A percentile compares a stretch with the other conserved stretches of the same genome.
Evolutionary conservation across 495 filamentous ascomycete genomes (phyloP).

Genomic region (Mycothermus thermophilus): DNA sequence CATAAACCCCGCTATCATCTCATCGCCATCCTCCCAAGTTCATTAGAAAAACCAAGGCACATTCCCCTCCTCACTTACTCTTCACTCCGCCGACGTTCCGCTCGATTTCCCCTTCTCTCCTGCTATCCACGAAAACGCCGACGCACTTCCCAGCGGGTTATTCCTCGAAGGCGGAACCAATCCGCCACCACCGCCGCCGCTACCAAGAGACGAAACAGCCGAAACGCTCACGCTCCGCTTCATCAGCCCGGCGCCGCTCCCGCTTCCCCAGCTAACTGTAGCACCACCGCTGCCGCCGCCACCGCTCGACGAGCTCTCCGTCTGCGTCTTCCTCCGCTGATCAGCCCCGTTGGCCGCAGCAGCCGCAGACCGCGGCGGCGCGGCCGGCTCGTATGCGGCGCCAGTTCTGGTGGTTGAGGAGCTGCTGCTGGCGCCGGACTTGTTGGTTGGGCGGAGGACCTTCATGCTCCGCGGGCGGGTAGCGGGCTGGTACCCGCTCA

Average conservation of each 20-base stretch:
- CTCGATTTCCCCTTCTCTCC: slow-evolving; percentile 26
- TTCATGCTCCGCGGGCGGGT: slow-evolving; percentile 54
- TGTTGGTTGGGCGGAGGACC: slow-evolving; percentile 58
- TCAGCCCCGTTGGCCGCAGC: slow-evolving; percentile 18
- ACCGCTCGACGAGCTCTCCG: slow-evolving; percentile 9
- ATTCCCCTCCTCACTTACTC: too few species aligned
- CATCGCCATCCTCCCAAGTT: too few species aligned
- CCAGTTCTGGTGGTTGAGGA: slow-evolving; percentile 35
- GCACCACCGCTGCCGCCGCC: too few species aligned
- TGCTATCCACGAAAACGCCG: slow-evolving; percentile 85
- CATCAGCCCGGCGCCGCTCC: slow-evolving; percentile 5
- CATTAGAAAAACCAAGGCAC: too few species aligned
- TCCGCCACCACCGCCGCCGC: background rate
- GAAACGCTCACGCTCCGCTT: slow-evolving; percentile 21
- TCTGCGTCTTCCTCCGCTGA: slow-evolving; percentile 25
- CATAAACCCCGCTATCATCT: too few species aligned
- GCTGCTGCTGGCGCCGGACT: slow-evolving; percentile 31
- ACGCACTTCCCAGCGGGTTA: slow-evolving; percentile 85
- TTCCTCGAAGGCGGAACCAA: slow-evolving; percentile 22
- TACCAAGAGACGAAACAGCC: slow-evolving; percentile 3
- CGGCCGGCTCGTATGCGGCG: slow-evolving; percentile 31
- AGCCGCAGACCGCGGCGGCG: slow-evolving; percentile 11
- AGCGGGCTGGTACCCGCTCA: slow-evolving; percentile 46
- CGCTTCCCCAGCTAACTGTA: slow-evolving; percentile 25
- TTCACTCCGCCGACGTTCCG: slow-evolving; percentile 20